Evolutionary conservation across 2,329 filamentous ascomycete species (phyloP).

Genomic region (Chaetothyriales sp.): DNA sequence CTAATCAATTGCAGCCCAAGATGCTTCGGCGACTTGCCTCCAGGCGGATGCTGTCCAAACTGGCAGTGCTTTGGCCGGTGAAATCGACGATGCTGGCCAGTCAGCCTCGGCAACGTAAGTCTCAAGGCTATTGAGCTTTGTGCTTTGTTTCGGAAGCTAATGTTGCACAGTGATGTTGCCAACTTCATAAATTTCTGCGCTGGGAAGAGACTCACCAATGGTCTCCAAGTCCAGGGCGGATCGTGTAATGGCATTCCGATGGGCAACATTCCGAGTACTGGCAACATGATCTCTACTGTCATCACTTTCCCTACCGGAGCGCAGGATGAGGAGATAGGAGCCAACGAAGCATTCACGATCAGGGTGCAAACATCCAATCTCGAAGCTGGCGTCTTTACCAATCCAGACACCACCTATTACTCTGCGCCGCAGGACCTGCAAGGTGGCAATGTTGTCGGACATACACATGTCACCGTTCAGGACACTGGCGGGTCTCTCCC

Average conservation of each 20-base stretch:
- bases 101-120: slow-evolving; percentile 12
- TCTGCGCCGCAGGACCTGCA: slow-evolving; percentile 38
- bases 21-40: slow-evolving; percentile 3
- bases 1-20: neutral
- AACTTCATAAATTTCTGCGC: slow-evolving; percentile 49
- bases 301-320: slow-evolving; percentile 33
- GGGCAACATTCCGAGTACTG: slow-evolving; percentile 38
- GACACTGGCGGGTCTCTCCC: slow-evolving; percentile 26
- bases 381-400: slow-evolving; percentile 39
- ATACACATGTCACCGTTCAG: slow-evolving; percentile 36
- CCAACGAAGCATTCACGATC: slow-evolving; percentile 33
- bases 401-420: slow-evolving; percentile 41
- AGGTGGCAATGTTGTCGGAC: slow-evolving; percentile 25
- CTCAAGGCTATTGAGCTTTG: neutral
- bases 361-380: slow-evolving; percentile 35
- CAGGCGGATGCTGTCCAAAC: slow-evolving; percentile 8
- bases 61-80: slow-evolving; percentile 7
- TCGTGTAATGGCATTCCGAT: slow-evolving; percentile 47
- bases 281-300: slow-evolving; percentile 41
- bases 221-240: slow-evolving; percentile 33
- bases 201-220: slow-evolving; percentile 41
- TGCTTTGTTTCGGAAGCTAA: neutral
- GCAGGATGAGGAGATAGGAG: slow-evolving; percentile 25
- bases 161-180: slow-evolving; percentile 21
- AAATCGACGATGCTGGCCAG: slow-evolving; percentile 6